Evolutionary conservation across 148 eudicot genomes (phyloP), one percentile per base, ranked within the genome.

Genomic region (Bassia scoparia): DNA sequence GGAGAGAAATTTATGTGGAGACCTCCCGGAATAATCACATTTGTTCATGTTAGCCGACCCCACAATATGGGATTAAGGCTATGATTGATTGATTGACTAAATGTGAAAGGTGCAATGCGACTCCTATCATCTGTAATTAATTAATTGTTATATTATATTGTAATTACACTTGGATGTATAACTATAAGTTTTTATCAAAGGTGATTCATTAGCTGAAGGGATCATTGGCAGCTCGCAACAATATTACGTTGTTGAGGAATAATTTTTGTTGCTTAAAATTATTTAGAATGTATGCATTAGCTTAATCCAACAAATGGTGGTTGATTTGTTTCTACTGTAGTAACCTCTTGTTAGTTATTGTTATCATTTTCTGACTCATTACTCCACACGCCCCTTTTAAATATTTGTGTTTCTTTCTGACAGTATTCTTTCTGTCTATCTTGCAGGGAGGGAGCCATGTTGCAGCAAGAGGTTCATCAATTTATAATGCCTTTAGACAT

Each of bases 391-490:
- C 38, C 38, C n/a, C 23, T n/a, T 12, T 49, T 49, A 29, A 5
- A 17, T 13, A 41, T 15, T 34, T 67, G n/a, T 29, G 53, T n/a
- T 52, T 38, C 37, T 3, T 74, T 64, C 27, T 50, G 60, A 33
- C 16, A 31, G 70, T 46, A 15, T 55, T n/a, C 33, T 0, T 34
- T 13, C 61, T 46, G 33, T 54, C 63, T 66, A 15, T 70, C 69
- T 63, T 65, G 71, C 79, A 95, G 99, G 96, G 88, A 67, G 99
- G 99, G 71, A 87, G 94, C 88, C 80, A 92, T 81, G 81, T n/a
- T 95, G 68, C 97, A 95, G 83, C 97, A 31, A 86, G 94, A 81
- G 99, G 99, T 35, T 67, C 83, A 71, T 95, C 99, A 69, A 74
- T 83, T 50, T 81, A 86, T 78, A 89, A 88, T 35, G 90, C 84